Base-by-base conservation (phyloP, 2,329 filamentous ascomycete species). In the Amesomyces nigricolor region DNA sequence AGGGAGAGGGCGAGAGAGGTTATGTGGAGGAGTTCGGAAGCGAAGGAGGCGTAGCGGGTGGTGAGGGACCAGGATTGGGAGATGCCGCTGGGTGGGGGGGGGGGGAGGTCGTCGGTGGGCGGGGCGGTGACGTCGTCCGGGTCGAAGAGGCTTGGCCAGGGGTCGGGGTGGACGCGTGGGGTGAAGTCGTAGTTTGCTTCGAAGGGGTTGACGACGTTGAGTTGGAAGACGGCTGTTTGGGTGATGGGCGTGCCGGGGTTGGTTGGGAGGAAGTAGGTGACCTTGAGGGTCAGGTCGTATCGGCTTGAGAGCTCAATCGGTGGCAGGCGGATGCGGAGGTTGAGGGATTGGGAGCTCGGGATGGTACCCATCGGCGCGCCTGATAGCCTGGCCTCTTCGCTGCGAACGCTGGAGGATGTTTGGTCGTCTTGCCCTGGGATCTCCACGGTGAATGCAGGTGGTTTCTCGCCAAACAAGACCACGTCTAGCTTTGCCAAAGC, bases 131-230 rank as follows among this genome's bases (percentile, higher is more conserved):
- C 64, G 13, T 73, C 73, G 19, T 83, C 78, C 16, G 80, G 74
- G 51, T 84, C 78, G 70, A 97, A 99, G 64, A 95, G 85, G 67
- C 86, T 91, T 1, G 94, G 91, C 92, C 94, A 99, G 2, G 83
- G 77, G 47, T 87, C 85, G 0, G 79, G 71, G 68, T 96, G 87
- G 3, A 96, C 76, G 9, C 87, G 81, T 10, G 94, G 91, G 11
- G 86, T 78, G 59, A 97, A 83, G 59, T 95, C 89, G 69, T 95
- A 96, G 65, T 88, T 94, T 14, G 91, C 89, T 71, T 96, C 91
- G 64, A 99, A 97, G 0, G 92, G 90, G 48, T 84, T 86, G 52
- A 89, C 83, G 53, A 96, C 80, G 38, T 83, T 80, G 5, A 97
- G 70, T 51, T 86, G 84, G 39, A 88, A 78, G 1, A 82, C 78